These are phyloP conservation scores for Alternaria atra DNA, from an alignment of 2,329 filamentous ascomycete species.

Conservation along the genomic window DNA sequence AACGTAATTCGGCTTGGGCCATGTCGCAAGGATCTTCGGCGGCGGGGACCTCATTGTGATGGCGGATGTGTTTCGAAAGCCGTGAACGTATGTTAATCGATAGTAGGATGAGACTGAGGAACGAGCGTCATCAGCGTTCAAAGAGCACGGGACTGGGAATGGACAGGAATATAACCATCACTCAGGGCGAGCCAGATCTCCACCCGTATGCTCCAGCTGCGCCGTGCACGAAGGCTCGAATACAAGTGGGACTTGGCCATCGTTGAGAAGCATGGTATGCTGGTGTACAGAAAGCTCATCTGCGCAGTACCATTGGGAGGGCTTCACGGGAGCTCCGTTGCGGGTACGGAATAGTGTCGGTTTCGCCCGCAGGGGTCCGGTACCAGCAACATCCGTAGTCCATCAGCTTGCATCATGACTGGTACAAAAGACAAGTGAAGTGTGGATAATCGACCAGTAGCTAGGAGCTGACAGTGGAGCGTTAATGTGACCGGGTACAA, in stretches of 20 bases:
- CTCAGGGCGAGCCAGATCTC: conserved; percentile 22
- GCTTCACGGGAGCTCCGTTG: conserved; percentile 32
- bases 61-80: conserved; percentile 24
- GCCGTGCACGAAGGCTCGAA: conserved; percentile 28
- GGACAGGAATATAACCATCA: conserved; percentile 37
- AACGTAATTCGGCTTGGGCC: conserved; percentile 56
- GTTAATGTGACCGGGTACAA: conserved; percentile 29
- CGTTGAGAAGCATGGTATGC: conserved; percentile 32
- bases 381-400: conserved; percentile 29
- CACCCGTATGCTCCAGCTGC: conserved; percentile 35
- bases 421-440: conserved; percentile 26
- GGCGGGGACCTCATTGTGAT: conserved; percentile 46
- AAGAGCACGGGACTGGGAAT: conserved; percentile 39
- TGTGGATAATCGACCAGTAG: conserved; percentile 28
- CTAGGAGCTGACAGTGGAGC: conserved; percentile 31
- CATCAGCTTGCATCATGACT: conserved; percentile 34
- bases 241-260: conserved; percentile 33
- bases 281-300: conserved; percentile 24
- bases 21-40: conserved; percentile 47
- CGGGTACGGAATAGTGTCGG: conserved; percentile 43
- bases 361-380: conserved; percentile 35
- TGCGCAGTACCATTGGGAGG: conserved; percentile 38
- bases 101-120: conserved; percentile 28
- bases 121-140: conserved; percentile 38
- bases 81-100: conserved; percentile 28